Base-by-base conservation (phyloP, 768 basidiomycete genomes). In the Boletellus ananas region DNA sequence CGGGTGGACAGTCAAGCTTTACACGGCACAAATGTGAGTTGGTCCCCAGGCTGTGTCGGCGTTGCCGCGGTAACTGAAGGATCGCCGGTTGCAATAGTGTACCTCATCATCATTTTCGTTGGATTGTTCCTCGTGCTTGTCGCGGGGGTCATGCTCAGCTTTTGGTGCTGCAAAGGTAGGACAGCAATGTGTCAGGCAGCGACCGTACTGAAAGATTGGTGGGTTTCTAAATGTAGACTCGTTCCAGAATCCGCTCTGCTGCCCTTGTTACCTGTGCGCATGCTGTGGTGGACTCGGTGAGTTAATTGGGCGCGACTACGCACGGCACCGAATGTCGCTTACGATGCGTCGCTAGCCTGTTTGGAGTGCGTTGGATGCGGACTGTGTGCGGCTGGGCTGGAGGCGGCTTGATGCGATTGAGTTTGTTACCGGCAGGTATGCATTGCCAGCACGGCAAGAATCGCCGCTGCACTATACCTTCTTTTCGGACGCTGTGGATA, bases 361-460 rank as follows among this genome's bases (percentile, higher is more conserved):
- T 64, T 86, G 50, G 83, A 86, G 55, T 86, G 84, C 58, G 77
- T 86, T 44, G 78, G 79, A n/a, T 86, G 84, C 51, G 83, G 84
- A 4, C 64, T 85, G 25, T 85, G 84, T 58, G 81, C 78, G 3
- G 82, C 80, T 50, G 81, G 77, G 13, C 45, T 53, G 43, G 63
- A 63, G 14, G 57, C 47, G 41, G 52, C 40, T 25, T 59, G 34
- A 56, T 27, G 36, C 4, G 18, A 6, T 11, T 18, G 36, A 8
- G 11, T 13, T 18, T 20, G 42, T 21, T 11, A 11, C 10, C 6
- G n/a, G 17, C 17, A 11, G 29, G 16, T 20, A 17, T 18, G 23
- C 23, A 25, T 25, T 25, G 23, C 23, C 23, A 25, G 4, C 4
- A 25, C 23, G 23, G 23, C 23, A 25, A 25, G n/a, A 43, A 43